Percentiles rank a stretch among this genome's conserved stretches.
Conservation (phyloP, 768 basidiomycete species). For the Gloeophyllum trabeum region DNA sequence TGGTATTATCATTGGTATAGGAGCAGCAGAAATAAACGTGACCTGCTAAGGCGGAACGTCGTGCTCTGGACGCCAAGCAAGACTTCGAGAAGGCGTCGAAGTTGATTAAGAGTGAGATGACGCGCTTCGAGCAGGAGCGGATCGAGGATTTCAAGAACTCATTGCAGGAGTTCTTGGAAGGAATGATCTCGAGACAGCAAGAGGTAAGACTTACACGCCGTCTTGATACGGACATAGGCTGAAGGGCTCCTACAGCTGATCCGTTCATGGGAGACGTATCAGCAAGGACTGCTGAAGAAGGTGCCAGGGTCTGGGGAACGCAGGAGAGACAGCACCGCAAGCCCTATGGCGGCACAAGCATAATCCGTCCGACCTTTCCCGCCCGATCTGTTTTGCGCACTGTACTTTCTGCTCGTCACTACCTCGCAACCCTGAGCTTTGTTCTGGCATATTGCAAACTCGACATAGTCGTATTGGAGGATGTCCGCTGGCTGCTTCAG, state of each 20-base stretch:
- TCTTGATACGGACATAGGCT: background rate
- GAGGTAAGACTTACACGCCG: background rate
- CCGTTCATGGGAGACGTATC: conserved; percentile 71
- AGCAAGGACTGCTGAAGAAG: conserved; percentile 53
- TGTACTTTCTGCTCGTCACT: no score
- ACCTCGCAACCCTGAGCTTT: no score
- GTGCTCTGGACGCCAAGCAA: conserved; percentile 68
- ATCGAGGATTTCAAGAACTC: conserved; percentile 87
- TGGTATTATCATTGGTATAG: no score
- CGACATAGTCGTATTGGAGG: no score
- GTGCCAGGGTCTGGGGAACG: conserved; percentile 17
- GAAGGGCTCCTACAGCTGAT: conserved; percentile 41
- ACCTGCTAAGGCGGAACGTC: conserved; percentile 71
- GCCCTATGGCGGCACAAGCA: no score
- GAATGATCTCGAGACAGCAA: conserved; percentile 79
- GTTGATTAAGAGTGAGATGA: conserved; percentile 81
- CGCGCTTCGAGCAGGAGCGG: conserved; percentile 86
- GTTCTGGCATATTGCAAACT: no score
- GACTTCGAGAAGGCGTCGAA: conserved; percentile 88
- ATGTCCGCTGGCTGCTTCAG: no score
- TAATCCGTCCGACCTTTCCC: no score
- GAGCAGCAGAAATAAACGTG: no score
- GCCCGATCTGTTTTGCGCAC: no score
- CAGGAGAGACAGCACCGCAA: no score
- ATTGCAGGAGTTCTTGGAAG: conserved; percentile 75